Conservation (phyloP, 805 yeast species). For the Kuraishia piskuri region DNA sequence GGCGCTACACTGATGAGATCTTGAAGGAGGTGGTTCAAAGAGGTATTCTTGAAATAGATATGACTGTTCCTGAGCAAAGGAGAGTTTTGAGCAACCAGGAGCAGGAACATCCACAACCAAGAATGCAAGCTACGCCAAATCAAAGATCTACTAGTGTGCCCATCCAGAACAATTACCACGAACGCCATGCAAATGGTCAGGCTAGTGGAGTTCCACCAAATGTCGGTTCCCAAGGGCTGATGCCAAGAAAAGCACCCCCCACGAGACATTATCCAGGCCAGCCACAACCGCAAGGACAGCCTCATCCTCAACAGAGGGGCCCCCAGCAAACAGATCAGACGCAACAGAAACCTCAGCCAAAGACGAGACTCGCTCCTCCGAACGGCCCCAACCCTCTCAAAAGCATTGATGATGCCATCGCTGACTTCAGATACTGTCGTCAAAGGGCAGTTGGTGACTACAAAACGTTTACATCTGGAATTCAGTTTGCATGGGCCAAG, state of each 20-base stretch:
- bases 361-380: neutral
- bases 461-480: conserved; percentile 32
- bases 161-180: neutral
- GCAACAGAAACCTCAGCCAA: conserved; percentile 1
- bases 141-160: neutral
- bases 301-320: neutral
- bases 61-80: neutral
- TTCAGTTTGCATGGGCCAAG: conserved; percentile 62
- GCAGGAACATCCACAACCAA: neutral
- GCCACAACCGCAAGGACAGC: neutral
- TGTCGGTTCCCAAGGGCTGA: neutral
- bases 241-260: neutral
- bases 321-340: neutral
- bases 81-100: neutral
- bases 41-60: neutral
- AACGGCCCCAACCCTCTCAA: neutral
- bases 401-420: conserved; percentile 8
- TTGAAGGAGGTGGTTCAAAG: conserved; percentile 1
- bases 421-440: conserved; percentile 20
- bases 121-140: neutral
- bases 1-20: conserved; percentile 5
- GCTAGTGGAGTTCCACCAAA: neutral
- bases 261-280: neutral
- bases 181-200: neutral
- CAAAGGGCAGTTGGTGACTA: conserved; percentile 26